phyloP scores from a whole-genome alignment of 2,329 filamentous ascomycete species.

The Domatiomyces catenatus region DNA sequence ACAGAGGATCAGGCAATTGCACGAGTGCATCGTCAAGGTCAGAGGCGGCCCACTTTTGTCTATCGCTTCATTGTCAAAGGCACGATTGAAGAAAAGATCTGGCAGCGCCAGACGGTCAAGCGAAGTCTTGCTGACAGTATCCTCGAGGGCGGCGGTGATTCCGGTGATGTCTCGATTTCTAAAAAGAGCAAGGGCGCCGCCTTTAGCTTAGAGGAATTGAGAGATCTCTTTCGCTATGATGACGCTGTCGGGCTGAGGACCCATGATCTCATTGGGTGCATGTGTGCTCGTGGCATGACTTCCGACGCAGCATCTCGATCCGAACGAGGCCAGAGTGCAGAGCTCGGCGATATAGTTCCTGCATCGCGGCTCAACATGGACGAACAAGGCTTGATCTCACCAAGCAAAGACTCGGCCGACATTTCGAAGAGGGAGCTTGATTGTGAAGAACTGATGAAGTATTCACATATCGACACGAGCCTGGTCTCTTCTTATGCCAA shows the following conservation, averaged over 20 bases:
- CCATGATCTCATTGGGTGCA: conserved; percentile 50
- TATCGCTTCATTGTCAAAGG: conserved; percentile 55
- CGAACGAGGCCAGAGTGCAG: conserved; percentile 15
- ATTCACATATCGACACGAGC: conserved; percentile 28
- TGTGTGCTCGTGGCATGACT: conserved; percentile 26
- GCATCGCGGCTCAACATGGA: conserved; percentile 4
- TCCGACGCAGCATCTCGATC: background rate
- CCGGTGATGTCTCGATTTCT: background rate
- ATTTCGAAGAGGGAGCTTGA: conserved; percentile 24
- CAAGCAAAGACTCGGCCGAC: conserved; percentile 5
- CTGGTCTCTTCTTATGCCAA: conserved; percentile 13
- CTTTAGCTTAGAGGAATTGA: conserved; percentile 51
- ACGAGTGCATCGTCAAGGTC: conserved; percentile 56
- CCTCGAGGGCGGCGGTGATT: conserved; percentile 38
- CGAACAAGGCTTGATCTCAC: conserved; percentile 1
- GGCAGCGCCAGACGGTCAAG: conserved; percentile 57
- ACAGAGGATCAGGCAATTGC: conserved; percentile 62
- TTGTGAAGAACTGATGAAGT: conserved; percentile 29
- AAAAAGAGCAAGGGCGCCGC: conserved; percentile 20
- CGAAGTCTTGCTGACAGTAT: conserved; percentile 55
- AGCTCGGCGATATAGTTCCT: conserved; percentile 2
- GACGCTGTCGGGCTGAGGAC: conserved; percentile 48
- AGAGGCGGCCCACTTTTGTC: conserved; percentile 51
- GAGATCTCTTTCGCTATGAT: conserved; percentile 52
- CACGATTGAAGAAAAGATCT: conserved; percentile 60